These are phyloP conservation scores for Aspergillus eucalypticola DNA, from an alignment of 2,329 filamentous ascomycete genomes.

Conservation along the genomic window DNA sequence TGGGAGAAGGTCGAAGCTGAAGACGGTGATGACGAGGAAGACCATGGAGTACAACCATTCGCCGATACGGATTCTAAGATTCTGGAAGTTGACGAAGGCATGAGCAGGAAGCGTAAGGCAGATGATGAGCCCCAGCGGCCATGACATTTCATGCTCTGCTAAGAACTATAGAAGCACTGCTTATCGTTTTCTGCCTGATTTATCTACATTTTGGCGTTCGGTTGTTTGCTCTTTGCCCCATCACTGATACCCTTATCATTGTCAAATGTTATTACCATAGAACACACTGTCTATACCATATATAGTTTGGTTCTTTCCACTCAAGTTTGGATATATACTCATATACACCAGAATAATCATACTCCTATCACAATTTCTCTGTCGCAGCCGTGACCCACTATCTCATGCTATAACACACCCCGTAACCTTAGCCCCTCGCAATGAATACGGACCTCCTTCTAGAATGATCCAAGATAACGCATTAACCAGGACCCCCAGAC, in stretches of 20 bases:
- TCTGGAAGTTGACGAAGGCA: slow-evolving; percentile 27
- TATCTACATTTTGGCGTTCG: background rate
- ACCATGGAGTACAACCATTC: slow-evolving; percentile 34
- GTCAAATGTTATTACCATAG: background rate
- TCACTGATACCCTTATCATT: slow-evolving; percentile 12
- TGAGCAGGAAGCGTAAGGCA: slow-evolving; percentile 33
- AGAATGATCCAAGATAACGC: background rate
- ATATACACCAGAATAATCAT: background rate
- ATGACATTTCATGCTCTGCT: slow-evolving; percentile 11
- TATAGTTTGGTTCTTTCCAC: background rate
- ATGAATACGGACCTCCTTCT: background rate
- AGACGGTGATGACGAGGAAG: slow-evolving; percentile 35
- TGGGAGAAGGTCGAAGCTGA: slow-evolving; percentile 46
- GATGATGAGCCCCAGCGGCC: slow-evolving; percentile 28
- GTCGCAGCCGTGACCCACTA: background rate
- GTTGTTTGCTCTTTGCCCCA: background rate
- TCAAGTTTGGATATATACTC: background rate
- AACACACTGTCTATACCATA: background rate
- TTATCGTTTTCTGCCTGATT: background rate
- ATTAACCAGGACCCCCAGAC: background rate
- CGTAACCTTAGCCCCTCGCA: background rate
- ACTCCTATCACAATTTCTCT: background rate
- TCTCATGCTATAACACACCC: background rate
- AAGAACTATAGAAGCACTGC: background rate
- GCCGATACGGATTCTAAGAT: slow-evolving; percentile 39